These are phyloP conservation scores for Saccharum spontaneum DNA, from an alignment of 176 grass and related monocot species.

Conservation along the genomic window DNA sequence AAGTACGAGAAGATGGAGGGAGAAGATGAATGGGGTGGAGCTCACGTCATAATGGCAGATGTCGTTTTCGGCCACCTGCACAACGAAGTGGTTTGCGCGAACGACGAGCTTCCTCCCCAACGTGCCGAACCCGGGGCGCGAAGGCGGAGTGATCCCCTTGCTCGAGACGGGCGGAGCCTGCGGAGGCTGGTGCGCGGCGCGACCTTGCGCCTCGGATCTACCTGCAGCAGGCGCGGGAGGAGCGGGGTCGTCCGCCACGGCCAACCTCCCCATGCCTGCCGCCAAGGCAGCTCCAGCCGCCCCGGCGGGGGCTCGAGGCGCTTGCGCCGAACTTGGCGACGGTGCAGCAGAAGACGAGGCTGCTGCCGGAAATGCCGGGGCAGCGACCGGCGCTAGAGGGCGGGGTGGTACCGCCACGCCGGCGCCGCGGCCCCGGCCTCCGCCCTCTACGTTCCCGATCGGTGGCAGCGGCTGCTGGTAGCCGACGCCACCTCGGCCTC, in stretches of 20 bases:
- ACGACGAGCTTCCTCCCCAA: slow-evolving; percentile 21
- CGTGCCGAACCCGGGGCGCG: slow-evolving; percentile 42
- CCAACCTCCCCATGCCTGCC: slow-evolving; percentile 26
- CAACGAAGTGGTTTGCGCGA: slow-evolving; percentile 70
- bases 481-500: slow-evolving; percentile 4
- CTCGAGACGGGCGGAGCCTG: slow-evolving; percentile 32
- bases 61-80: slow-evolving; percentile 30
- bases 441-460: neutral
- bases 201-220: neutral
- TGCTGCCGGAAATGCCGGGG: neutral
- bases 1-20: neutral
- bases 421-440: neutral
- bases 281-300: slow-evolving; percentile 2
- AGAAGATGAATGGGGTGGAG: neutral
- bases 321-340: neutral
- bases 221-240: neutral
- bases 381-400: neutral
- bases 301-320: neutral
- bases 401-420: neutral
- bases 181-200: neutral
- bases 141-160: slow-evolving; percentile 25
- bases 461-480: neutral
- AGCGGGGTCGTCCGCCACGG: slow-evolving; percentile 1
- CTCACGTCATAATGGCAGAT: slow-evolving; percentile 70
- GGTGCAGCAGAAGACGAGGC: neutral